phyloP scores from a whole-genome alignment of 2,329 filamentous ascomycete genomes.

The Pseudocercospora musae region DNA sequence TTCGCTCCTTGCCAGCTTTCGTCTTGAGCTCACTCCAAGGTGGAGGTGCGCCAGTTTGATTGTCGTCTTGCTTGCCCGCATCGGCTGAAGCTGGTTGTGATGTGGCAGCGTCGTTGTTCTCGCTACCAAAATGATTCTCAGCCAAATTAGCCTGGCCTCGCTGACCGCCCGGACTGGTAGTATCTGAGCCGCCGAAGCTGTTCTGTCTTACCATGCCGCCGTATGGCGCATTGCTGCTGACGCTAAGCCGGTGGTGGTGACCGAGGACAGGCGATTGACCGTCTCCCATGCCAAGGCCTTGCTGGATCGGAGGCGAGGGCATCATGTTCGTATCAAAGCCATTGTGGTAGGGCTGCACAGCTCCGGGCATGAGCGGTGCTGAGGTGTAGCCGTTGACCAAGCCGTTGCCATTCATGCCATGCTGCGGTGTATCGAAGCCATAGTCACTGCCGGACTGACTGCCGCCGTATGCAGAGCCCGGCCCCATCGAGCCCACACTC shows the following conservation, averaged over 20 bases:
- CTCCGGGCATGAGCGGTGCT: slow-evolving; percentile 10
- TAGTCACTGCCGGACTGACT: slow-evolving; percentile 32
- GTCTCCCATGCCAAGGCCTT: slow-evolving; percentile 14
- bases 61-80: slow-evolving; percentile 14
- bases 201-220: slow-evolving; percentile 21
- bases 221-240: slow-evolving; percentile 30
- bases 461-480: slow-evolving; percentile 25
- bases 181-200: slow-evolving; percentile 31
- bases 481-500: slow-evolving; percentile 21
- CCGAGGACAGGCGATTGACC: slow-evolving; percentile 19
- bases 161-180: slow-evolving; percentile 27
- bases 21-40: slow-evolving; percentile 54
- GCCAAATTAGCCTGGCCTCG: slow-evolving; percentile 5
- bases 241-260: slow-evolving; percentile 31
- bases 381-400: slow-evolving; percentile 19
- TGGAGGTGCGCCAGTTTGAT: slow-evolving; percentile 29
- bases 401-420: slow-evolving; percentile 19
- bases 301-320: slow-evolving; percentile 15
- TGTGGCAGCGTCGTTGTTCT: slow-evolving; percentile 10
- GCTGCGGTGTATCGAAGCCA: slow-evolving; percentile 27
- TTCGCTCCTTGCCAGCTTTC: slow-evolving; percentile 87
- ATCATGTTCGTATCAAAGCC: slow-evolving; percentile 19
- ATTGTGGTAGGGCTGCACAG: slow-evolving; percentile 12
- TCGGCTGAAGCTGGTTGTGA: slow-evolving; percentile 10
- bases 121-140: slow-evolving; percentile 11